phyloP scores from a whole-genome alignment of 441 rosid genomes.

The Aleurites moluccanus region DNA sequence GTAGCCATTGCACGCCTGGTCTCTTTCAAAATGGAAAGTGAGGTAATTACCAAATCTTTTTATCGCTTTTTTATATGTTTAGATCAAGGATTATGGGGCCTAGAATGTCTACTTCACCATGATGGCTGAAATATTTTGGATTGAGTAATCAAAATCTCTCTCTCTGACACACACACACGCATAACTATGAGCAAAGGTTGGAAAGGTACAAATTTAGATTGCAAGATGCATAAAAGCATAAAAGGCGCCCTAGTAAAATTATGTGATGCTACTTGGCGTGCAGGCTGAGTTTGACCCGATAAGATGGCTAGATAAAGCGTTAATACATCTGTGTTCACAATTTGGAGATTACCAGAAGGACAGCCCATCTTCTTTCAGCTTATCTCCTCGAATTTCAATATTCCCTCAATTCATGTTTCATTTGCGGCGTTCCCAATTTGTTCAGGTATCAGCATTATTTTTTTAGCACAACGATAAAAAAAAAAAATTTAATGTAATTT shows the following conservation, averaged over 20 bases:
- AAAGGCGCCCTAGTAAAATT: neutral
- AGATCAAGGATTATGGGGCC: neutral
- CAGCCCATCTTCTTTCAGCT: slow-evolving; percentile 72
- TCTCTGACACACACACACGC: neutral
- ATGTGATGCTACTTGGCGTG: slow-evolving; percentile 17
- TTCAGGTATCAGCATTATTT: slow-evolving; percentile 54
- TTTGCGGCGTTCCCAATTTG: slow-evolving; percentile 96
- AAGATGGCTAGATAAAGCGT: slow-evolving; percentile 90
- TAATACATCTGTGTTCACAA: slow-evolving; percentile 75
- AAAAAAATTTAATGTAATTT: neutral
- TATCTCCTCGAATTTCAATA: slow-evolving; percentile 76
- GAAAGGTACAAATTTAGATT: neutral
- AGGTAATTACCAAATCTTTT: slow-evolving; percentile 46
- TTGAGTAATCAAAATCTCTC: neutral
- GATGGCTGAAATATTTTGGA: slow-evolving; percentile 9
- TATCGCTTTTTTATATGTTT: neutral
- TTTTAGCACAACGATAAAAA: slow-evolving; percentile 1
- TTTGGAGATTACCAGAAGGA: slow-evolving; percentile 92
- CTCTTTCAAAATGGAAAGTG: slow-evolving; percentile 94
- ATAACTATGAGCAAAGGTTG: neutral
- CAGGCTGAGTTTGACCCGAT: slow-evolving; percentile 94
- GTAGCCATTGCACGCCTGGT: slow-evolving; percentile 87
- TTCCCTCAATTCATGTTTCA: slow-evolving; percentile 89
- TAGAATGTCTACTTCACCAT: neutral
- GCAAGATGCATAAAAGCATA: neutral